Conservation (phyloP, 2,329 filamentous ascomycete species). For the Alternaria gaisen region DNA sequence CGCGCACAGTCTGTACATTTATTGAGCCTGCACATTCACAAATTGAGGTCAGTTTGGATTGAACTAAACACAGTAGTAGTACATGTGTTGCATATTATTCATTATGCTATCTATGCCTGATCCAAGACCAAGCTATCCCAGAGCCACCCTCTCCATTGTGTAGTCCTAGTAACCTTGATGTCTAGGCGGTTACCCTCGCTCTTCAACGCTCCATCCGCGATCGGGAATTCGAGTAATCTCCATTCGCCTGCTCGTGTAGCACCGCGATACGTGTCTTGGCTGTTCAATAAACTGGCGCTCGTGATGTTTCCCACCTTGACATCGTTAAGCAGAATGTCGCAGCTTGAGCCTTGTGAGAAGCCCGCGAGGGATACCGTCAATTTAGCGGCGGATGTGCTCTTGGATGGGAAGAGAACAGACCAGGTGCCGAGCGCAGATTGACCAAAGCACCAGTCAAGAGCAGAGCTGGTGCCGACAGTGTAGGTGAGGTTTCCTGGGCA, state of each 20-base stretch:
- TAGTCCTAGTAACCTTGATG: constrained; percentile 48
- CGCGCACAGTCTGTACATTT: not conserved
- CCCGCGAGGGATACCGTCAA: constrained; percentile 58
- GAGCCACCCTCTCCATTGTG: constrained; percentile 53
- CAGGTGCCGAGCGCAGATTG: constrained; percentile 52
- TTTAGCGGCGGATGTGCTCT: constrained; percentile 37
- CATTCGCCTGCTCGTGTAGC: constrained; percentile 60
- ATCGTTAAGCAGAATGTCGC: constrained; percentile 55
- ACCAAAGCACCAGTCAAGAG: constrained; percentile 60
- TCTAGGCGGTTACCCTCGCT: constrained; percentile 42
- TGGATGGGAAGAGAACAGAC: constrained; percentile 47
- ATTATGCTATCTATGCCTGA: constrained; percentile 26
- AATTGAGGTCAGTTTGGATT: too few relatives aligned
- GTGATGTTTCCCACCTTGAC: constrained; percentile 54
- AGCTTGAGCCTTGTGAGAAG: constrained; percentile 55
- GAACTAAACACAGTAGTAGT: too few relatives aligned
- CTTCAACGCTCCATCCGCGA: constrained; percentile 42
- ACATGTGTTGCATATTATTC: not conserved
- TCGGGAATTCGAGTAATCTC: constrained; percentile 55
- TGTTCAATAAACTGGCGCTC: constrained; percentile 49
- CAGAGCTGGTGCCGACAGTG: constrained; percentile 49
- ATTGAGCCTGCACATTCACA: not conserved
- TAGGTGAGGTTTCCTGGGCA: constrained; percentile 59
- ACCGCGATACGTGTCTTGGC: constrained; percentile 60
- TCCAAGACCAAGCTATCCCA: constrained; percentile 56